Base-by-base conservation (phyloP, 1,284 basidiomycete species). In the Calocybe gambosa region DNA sequence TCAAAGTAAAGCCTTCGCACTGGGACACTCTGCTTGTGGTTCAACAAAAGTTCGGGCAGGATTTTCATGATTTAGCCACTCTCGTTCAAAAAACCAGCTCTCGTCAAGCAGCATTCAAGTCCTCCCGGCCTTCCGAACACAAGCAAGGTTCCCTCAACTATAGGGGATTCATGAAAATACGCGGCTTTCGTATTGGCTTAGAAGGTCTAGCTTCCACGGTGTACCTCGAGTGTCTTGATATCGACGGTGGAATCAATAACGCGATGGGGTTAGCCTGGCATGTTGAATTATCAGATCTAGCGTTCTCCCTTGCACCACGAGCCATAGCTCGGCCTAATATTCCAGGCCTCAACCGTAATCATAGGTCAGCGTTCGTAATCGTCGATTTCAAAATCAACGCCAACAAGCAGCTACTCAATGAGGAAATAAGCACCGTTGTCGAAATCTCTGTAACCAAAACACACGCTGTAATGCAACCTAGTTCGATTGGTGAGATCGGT, bases 381-480 rank as follows among this genome's bases (percentile, higher is more conserved):
- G 72, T 94, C 39, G 88, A 94, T 56, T 73, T 90, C 55, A 69
- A 71, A 49, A 62, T 73, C 35, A 67, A 62, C 20, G 70, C 69
- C 7, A 61, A 57, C 20, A 64, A 59, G 60, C 58, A 59, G 21
- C 55, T 57, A 39, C 54, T 57, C 13, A 53, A 62, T 1, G 58
- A 52, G 9, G 56, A 60, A 4, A 47, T 54, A n/a, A 65, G 63
- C 36, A 73, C 74, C 36, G 53, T 62, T 21, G 57, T 88, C 13
- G 70, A 80, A 35, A 51, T 93, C 23, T 63, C 66, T 1, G 64
- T 93, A 19, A 78, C 77, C 5, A 87, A 86, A 60, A 80, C 91
- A 5, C 90, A 95, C 60, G 90, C 92, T 0, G 88, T 94, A 39
- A 85, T 94, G 85, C 91, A 93, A 62, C 84, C 93, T 13, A 89